Evolutionary conservation across 2,329 filamentous ascomycete genomes (phyloP), one percentile per base, ranked within the genome.

Genomic region (Diplodia sapinea): DNA sequence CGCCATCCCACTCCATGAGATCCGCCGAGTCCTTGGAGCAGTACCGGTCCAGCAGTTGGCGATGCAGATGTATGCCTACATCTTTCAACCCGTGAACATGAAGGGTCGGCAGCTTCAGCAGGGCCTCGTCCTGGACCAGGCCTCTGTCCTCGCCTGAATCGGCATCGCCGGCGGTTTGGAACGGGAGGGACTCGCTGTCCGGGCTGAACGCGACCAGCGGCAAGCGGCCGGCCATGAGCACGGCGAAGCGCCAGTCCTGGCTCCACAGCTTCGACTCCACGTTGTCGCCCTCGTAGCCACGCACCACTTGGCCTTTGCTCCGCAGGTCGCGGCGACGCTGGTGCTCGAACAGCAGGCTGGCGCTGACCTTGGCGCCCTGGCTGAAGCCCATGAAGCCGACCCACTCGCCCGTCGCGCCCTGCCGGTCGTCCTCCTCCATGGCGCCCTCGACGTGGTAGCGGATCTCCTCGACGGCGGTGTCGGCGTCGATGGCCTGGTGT

Each of bases 1-100:
- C 84, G 0, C 90, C 91, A 68, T 91, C 85, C 91, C 91, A 94
- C 76, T 93, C 89, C 1, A 94, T 76, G 55, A 93, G 69, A 49
- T 78, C 82, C 6, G 84, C 80, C 2, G 80, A 86, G 0, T 81
- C 83, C 11, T 80, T 74, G 61, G 86, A 82, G 74, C 88, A 91
- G 75, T 89, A 93, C 63, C 85, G 77, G 9, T 85, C 76, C 62
- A 87, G 73, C 71, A 89, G 73, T 74, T 83, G 79, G 66, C 83
- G 78, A 74, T 91, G 89, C 54, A 86, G 77, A 68, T 85, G 79
- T 29, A 93, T 73, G 0, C 87, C 88, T 0, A 84, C 81, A 76
- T 90, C 88, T 20, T 80, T 79, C 69, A 88, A 71, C 0, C 90
- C 89, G 78, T 91, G 89, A 1, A 91, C 87, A 78, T 92, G 89